Base-by-base conservation (phyloP, 164 flowering plant genomes). In the Berberis vulgaris region DNA sequence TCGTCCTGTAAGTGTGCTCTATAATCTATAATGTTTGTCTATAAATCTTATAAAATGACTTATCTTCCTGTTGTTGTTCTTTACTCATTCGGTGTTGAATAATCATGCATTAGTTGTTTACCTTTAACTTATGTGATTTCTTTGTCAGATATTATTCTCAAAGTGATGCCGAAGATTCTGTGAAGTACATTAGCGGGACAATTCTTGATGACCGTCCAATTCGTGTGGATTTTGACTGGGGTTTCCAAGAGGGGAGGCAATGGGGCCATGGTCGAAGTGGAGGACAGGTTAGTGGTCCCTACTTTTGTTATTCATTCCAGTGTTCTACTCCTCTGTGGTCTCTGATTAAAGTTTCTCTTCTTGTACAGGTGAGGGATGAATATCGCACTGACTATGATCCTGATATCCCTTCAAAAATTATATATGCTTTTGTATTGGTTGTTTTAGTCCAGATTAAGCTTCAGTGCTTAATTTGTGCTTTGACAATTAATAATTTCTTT, bases 251-350 rank as follows among this genome's bases (percentile, higher is more conserved):
- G 73, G 97, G 97, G 57, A 84, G 97, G 72, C 99, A 95, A 68
- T 95, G 99, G 97, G 97, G 99, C 0, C 96, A 96, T 72, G 97
- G 99, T 68, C 84, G 92, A 71, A 89, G 99, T 82, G 99, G 99
- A 69, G 97, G 99, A 9, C 97, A 95, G 91, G 95, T 90, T 56
- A 64, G 57, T 55, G 63, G 12, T 43, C 49, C n/a, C 12, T 9
- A 5, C 1, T 7, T 59, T 69, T 45, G n/a, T 43, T 46, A 57
- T 53, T 63, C 45, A 63, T 26, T 57, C 10, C 7, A 2, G 2
- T 6, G 5, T 57, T 57, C 1, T 7, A 9, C 12, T 41, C 10
- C 41, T 55, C 40, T 53, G n/a, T 47, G 45, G 52, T 63, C 13
- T 45, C 41, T 50, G 9, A 10, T 60, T 57, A 9, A 6, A 8